These are phyloP conservation scores for Chlamydomonas sp. DNA, from an alignment of 139 green algal genomes.

Conservation along the genomic window DNA sequence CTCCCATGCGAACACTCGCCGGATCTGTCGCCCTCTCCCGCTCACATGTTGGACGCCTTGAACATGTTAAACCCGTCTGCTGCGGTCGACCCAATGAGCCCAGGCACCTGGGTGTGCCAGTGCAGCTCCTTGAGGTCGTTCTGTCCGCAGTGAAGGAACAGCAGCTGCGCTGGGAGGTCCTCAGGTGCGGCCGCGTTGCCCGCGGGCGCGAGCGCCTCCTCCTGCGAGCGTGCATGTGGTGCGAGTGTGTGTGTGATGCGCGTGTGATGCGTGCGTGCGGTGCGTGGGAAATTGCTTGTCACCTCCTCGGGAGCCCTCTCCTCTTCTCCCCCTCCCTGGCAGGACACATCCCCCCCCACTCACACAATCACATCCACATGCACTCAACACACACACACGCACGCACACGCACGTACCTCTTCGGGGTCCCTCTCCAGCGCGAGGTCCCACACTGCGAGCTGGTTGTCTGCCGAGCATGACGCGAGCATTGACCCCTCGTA, in stretches of 20 bases:
- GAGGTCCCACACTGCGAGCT: slow-evolving; percentile 82
- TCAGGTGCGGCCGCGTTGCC: slow-evolving; percentile 63
- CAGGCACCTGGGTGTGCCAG: slow-evolving; percentile 94
- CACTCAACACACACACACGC: no score
- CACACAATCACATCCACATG: no score
- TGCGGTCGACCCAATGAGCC: slow-evolving; percentile 80
- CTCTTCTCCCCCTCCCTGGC: no score
- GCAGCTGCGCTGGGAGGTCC: slow-evolving; percentile 78
- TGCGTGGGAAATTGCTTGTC: no score
- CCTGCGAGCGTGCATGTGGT: no score
- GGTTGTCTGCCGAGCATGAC: slow-evolving; percentile 61
- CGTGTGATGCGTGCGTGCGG: no score
- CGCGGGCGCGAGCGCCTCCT: slow-evolving; percentile 63
- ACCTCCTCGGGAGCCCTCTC: slow-evolving; percentile 6
- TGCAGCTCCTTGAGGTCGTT: slow-evolving; percentile 91
- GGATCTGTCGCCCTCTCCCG: no score
- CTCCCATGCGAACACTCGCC: no score
- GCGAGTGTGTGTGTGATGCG: no score
- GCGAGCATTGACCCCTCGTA: slow-evolving; percentile 88
- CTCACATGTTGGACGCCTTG: slow-evolving; percentile 88
- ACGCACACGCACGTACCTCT: no score
- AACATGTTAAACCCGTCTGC: slow-evolving; percentile 94
- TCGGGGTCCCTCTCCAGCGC: slow-evolving; percentile 92
- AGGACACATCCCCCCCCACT: no score
- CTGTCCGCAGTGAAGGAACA: slow-evolving; percentile 94